phyloP scores from a whole-genome alignment of 2,329 filamentous ascomycete species.

The Sclerotiophoma versabilis region DNA sequence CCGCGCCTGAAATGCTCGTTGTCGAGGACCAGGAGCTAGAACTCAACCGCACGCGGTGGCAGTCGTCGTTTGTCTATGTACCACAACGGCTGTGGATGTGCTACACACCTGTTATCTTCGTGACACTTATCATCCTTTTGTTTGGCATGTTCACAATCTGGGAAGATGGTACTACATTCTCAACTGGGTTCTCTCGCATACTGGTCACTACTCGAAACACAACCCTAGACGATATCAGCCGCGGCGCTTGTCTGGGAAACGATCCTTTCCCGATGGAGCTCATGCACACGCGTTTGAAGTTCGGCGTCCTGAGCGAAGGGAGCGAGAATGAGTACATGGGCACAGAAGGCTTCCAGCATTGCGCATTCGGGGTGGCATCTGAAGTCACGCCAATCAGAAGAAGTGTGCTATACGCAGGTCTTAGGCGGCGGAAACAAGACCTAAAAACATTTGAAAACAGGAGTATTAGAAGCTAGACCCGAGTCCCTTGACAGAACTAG shows the following conservation, averaged over 20 bases:
- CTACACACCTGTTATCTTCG: constrained; percentile 43
- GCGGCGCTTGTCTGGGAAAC: constrained; percentile 51
- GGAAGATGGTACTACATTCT: constrained; percentile 47
- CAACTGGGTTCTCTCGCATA: constrained; percentile 44
- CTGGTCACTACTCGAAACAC: constrained; percentile 46
- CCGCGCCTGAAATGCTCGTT: constrained; percentile 42
- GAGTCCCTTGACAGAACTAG: too few species aligned
- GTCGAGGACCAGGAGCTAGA: constrained; percentile 20
- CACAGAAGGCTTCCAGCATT: constrained; percentile 35
- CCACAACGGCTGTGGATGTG: constrained; percentile 42
- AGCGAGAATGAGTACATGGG: constrained; percentile 33
- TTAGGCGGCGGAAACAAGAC: constrained; percentile 10
- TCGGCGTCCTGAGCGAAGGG: constrained; percentile 46
- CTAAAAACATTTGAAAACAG: neutral
- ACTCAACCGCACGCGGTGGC: constrained; percentile 33
- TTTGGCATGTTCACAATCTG: constrained; percentile 40
- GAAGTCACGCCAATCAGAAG: constrained; percentile 32
- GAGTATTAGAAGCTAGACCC: neutral
- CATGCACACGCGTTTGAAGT: constrained; percentile 46
- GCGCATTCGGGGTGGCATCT: constrained; percentile 41
- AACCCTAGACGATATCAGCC: constrained; percentile 48
- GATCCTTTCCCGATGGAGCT: constrained; percentile 50
- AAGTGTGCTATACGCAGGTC: constrained; percentile 35
- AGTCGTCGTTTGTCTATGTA: constrained; percentile 44
- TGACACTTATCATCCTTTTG: constrained; percentile 36